Percentiles rank a stretch among this genome's conserved stretches.
Conservation (phyloP, 306 rosid species). For the Coriaria nepalensis region DNA sequence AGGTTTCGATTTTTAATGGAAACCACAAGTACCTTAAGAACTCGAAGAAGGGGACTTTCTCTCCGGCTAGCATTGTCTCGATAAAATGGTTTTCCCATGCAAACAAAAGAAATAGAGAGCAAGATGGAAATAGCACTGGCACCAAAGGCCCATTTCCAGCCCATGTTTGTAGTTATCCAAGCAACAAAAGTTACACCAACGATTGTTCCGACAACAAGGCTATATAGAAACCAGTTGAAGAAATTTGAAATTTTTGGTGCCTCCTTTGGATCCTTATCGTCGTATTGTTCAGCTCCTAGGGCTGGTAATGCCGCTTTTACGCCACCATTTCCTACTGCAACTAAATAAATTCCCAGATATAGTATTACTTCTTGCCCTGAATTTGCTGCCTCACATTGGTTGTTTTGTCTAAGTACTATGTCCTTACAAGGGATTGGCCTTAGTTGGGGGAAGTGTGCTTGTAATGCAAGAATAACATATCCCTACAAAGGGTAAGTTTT, state of each 20-base stretch:
- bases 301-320: slow-evolving; percentile 50
- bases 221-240: slow-evolving; percentile 44
- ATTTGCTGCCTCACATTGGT: slow-evolving; percentile 24
- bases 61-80: too few relatives aligned
- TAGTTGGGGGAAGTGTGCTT: slow-evolving; percentile 38
- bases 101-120: too few relatives aligned
- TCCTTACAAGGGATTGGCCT: slow-evolving; percentile 35
- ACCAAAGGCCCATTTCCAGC: slow-evolving; percentile 6
- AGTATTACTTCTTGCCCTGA: slow-evolving; percentile 33
- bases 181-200: slow-evolving; percentile 25
- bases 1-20: too few relatives aligned
- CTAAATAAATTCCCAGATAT: slow-evolving; percentile 36
- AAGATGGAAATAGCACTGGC: too few relatives aligned
- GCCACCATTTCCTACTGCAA: slow-evolving; percentile 58
- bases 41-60: too few relatives aligned
- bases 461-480: slow-evolving; percentile 34
- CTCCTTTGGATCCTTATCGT: slow-evolving; percentile 24
- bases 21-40: too few relatives aligned
- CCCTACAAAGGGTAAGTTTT: slow-evolving; percentile 23
- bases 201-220: slow-evolving; percentile 9
- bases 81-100: too few relatives aligned
- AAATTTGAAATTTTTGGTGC: slow-evolving; percentile 31
- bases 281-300: slow-evolving; percentile 58
- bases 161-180: slow-evolving; percentile 49
- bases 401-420: not conserved